A percentile compares a stretch with the other conserved stretches of the same genome.
Evolutionary conservation across 169 alveolate species (phyloP).

Genomic region (Plasmodium inui): DNA sequence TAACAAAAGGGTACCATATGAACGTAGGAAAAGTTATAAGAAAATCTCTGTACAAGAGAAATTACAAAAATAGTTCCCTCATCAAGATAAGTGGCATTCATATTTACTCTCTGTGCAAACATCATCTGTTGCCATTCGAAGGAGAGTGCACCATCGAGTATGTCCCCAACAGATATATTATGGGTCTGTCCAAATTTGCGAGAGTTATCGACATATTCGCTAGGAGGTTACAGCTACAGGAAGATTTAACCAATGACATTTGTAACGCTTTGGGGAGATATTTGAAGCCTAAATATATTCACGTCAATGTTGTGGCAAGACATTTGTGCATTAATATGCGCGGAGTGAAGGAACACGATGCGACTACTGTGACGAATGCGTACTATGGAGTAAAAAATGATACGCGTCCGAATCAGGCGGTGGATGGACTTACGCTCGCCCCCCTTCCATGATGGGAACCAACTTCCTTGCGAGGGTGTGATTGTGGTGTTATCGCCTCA

Average conservation of each 20-base stretch:
- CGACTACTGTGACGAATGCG: constrained; percentile 55
- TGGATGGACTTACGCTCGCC: background rate
- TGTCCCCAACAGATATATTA: constrained; percentile 39
- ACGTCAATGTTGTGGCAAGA: constrained; percentile 49
- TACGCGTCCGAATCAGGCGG: background rate
- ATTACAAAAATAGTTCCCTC: constrained; percentile 23
- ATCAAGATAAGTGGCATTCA: constrained; percentile 50
- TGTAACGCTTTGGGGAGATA: constrained; percentile 41
- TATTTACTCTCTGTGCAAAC: constrained; percentile 63
- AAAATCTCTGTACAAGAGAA: constrained; percentile 58
- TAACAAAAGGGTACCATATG: constrained; percentile 48
- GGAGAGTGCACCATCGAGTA: constrained; percentile 57
- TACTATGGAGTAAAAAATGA: constrained; percentile 1
- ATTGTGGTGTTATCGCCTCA: no score
- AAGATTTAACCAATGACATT: constrained; percentile 64
- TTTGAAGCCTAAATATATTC: constrained; percentile 47
- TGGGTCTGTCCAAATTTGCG: constrained; percentile 63
- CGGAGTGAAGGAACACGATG: constrained; percentile 66
- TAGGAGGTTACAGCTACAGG: constrained; percentile 58
- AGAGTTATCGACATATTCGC: constrained; percentile 49
- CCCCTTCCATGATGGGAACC: background rate
- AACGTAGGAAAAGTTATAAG: constrained; percentile 28
- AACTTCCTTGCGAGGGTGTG: background rate
- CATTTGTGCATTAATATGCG: constrained; percentile 67
- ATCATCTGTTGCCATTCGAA: constrained; percentile 72